phyloP scores from a whole-genome alignment of 257 asterid species.

The Rehmannia glutinosa region DNA sequence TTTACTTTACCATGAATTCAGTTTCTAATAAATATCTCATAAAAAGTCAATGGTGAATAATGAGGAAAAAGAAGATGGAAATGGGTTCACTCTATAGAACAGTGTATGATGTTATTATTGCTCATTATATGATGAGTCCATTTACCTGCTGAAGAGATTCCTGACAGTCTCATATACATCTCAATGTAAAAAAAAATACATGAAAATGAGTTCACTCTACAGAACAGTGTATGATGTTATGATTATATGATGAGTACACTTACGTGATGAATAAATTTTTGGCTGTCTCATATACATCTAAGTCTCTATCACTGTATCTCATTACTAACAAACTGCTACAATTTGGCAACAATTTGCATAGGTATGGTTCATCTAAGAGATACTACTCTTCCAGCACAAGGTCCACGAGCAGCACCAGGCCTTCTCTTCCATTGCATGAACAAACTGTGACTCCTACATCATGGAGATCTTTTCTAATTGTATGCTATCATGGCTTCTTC shows the following conservation, averaged over 20 bases:
- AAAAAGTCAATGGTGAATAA: neutral
- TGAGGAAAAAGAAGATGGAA: neutral
- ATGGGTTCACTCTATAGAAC: neutral
- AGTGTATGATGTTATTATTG: neutral
- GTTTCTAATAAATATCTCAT: too few species aligned
- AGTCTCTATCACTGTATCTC: neutral
- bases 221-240: too few species aligned
- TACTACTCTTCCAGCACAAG: constrained; percentile 29
- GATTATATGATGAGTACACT: too few species aligned
- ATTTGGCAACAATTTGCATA: constrained; percentile 16
- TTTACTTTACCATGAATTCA: neutral
- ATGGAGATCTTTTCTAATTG: constrained; percentile 55
- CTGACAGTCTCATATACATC: neutral
- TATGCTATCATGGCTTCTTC: constrained; percentile 37
- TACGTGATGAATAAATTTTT: too few species aligned
- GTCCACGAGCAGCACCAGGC: constrained; percentile 22
- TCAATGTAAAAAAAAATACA: neutral
- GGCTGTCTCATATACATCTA: too few species aligned
- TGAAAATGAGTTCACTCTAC: too few species aligned
- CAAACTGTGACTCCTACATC: constrained; percentile 28
- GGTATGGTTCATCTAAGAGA: constrained; percentile 37
- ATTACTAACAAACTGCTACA: neutral
- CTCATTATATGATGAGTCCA: constrained; percentile 1
- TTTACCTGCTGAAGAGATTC: neutral
- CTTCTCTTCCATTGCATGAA: constrained; percentile 33